Evolutionary conservation across 441 rosid genomes (phyloP), one percentile per base, ranked within the genome.

Genomic region (Bruguiera hainesii): DNA sequence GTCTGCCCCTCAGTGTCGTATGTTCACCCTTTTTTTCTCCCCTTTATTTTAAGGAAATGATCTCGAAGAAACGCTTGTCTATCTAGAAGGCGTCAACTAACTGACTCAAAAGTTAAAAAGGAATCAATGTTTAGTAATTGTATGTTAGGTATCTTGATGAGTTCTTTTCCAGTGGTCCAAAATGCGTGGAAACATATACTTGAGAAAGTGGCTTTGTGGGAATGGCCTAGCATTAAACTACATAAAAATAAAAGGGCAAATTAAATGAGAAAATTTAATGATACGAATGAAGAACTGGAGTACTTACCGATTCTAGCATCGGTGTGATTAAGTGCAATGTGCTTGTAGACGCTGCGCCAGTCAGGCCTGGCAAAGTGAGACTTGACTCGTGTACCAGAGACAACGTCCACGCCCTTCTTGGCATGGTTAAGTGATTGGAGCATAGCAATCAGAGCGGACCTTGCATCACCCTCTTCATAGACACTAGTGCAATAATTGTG

Each of bases 401-500:
- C 98, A 0, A 94, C 86, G 58, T 94, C 99, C 0, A 94, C 89
- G 0, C 99, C 99, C n/a, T 82, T 90, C 76, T 89, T 94, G 29
- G 99, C 98, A 42, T 90, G 98, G 37, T 90, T 84, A 1, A 95
- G 61, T 0, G 96, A 88, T 73, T 95, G 99, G 60, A 95, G 84
- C 99, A 95, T 95, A 0, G 98, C 74, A 16, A 95, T 91, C 0
- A 95, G 82, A 18, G 99, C 98, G 7, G 97, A 91, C 65, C 98
- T 80, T 3, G 98, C 98, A 65, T 94, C 98, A 0, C 96, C 99
- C 69, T 94, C 97, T 75, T 94, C 99, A 69, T 89, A 94, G 63
- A 94, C 99, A 60, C 99, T 94, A 0, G 99, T 94, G 69, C 98
- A 94, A 64, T 91, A 94, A 62, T 91, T 94, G 60, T 94, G 98